These are phyloP conservation scores for Rubia balearica DNA, from an alignment of 305 asterid genomes.

Conservation along the genomic window DNA sequence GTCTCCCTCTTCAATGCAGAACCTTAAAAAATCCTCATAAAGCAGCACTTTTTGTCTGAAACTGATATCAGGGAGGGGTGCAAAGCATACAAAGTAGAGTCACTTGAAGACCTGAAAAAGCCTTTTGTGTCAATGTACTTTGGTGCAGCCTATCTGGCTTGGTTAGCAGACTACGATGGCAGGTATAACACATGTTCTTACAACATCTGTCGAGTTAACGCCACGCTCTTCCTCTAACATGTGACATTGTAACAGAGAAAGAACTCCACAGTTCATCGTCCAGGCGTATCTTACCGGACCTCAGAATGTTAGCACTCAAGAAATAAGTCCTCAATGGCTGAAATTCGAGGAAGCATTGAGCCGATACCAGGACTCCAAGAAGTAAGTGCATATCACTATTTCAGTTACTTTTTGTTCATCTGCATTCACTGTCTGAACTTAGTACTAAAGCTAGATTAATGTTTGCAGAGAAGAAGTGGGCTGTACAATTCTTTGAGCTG, in stretches of 20 bases:
- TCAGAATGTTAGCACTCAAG: constrained; percentile 66
- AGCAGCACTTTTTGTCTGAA: constrained; percentile 13
- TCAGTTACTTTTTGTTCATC: not conserved
- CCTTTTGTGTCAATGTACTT: constrained; percentile 91
- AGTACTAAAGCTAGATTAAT: too few species aligned
- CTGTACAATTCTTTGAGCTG: too few species aligned
- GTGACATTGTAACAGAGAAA: constrained; percentile 45
- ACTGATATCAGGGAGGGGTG: constrained; percentile 53
- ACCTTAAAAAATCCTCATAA: not conserved
- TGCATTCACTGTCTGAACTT: too few species aligned
- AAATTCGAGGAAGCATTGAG: constrained; percentile 58
- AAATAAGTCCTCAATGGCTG: constrained; percentile 50
- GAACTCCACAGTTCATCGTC: constrained; percentile 61
- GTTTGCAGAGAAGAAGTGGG: too few species aligned
- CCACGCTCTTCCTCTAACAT: not conserved
- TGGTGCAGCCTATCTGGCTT: constrained; percentile 80
- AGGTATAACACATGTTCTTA: constrained; percentile 29
- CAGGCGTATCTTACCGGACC: constrained; percentile 89
- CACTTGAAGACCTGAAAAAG: constrained; percentile 77
- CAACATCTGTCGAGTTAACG: not conserved
- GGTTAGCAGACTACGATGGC: constrained; percentile 89
- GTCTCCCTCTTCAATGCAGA: not conserved
- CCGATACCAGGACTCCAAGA: constrained; percentile 43
- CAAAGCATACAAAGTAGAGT: constrained; percentile 55
- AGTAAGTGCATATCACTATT: constrained; percentile 41